Conservation (phyloP, 495 filamentous ascomycete genomes). For the Clavariopsis aquatica region DNA sequence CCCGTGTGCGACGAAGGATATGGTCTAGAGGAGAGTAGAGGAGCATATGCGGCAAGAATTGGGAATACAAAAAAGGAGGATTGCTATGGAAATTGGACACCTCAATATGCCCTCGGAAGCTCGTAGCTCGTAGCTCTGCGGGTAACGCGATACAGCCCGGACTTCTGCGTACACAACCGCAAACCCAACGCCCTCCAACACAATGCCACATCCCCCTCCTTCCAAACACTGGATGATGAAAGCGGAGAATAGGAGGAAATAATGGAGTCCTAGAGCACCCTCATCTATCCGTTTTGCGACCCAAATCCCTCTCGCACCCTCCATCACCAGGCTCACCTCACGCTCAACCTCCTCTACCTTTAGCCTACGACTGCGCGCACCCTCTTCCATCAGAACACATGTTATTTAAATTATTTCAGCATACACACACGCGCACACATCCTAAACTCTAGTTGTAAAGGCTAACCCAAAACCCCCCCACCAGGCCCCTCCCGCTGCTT, state of each 20-base stretch:
- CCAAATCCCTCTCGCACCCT: neutral
- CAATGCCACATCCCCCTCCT: too few species aligned
- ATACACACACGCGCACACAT: neutral
- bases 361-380: neutral
- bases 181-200: neutral
- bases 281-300: too few species aligned
- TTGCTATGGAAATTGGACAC: neutral
- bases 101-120: neutral
- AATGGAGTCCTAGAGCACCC: too few species aligned
- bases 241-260: too few species aligned
- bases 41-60: neutral
- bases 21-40: neutral
- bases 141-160: neutral
- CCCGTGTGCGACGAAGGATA: neutral
- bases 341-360: neutral
- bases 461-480: neutral
- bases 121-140: neutral
- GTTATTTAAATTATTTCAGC: too few species aligned
- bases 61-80: neutral
- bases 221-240: too few species aligned
- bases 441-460: too few species aligned
- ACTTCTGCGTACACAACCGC: neutral
- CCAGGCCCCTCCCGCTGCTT: constrained; percentile 90
- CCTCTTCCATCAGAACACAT: too few species aligned
- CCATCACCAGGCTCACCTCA: neutral